Evolutionary conservation across 768 basidiomycete genomes (phyloP).

Genomic region (Botryobasidium botryosum): DNA sequence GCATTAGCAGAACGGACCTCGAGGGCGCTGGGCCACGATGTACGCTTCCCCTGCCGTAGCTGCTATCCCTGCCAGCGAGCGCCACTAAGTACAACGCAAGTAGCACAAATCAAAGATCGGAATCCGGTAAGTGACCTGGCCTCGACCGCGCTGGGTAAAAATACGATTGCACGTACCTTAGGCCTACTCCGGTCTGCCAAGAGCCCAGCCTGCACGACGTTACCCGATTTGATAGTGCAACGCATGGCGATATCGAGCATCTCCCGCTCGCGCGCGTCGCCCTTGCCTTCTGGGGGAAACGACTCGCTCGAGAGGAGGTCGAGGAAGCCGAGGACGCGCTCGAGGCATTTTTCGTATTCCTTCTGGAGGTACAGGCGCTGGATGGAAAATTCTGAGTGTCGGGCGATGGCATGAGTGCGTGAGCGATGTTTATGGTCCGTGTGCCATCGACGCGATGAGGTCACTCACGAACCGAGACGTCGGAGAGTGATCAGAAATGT

Average conservation of each 20-base stretch:
- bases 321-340: not conserved
- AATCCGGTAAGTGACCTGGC: too few relatives aligned
- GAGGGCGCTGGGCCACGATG: slow-evolving; percentile 4
- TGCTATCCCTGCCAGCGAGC: slow-evolving; percentile 5
- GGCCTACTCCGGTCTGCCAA: slow-evolving; percentile 7
- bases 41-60: slow-evolving; percentile 8
- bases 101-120: too few relatives aligned
- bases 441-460: too few relatives aligned
- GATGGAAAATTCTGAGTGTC: slow-evolving; percentile 6
- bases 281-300: not conserved
- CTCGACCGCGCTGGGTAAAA: too few relatives aligned
- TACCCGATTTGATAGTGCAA: slow-evolving; percentile 2
- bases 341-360: slow-evolving; percentile 4
- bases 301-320: slow-evolving; percentile 1
- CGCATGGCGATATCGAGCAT: slow-evolving; percentile 10
- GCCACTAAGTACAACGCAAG: too few relatives aligned
- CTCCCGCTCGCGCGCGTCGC: slow-evolving; percentile 4
- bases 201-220: not conserved
- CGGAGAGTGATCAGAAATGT: too few relatives aligned
- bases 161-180: not conserved
- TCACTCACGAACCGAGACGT: too few relatives aligned
- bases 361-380: slow-evolving; percentile 8
- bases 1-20: too few relatives aligned
- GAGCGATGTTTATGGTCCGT: too few relatives aligned
- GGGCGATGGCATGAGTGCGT: too few relatives aligned